Evolutionary conservation across 169 alveolate genomes (phyloP).

Genomic region (Plasmodium cynomolgi): DNA sequence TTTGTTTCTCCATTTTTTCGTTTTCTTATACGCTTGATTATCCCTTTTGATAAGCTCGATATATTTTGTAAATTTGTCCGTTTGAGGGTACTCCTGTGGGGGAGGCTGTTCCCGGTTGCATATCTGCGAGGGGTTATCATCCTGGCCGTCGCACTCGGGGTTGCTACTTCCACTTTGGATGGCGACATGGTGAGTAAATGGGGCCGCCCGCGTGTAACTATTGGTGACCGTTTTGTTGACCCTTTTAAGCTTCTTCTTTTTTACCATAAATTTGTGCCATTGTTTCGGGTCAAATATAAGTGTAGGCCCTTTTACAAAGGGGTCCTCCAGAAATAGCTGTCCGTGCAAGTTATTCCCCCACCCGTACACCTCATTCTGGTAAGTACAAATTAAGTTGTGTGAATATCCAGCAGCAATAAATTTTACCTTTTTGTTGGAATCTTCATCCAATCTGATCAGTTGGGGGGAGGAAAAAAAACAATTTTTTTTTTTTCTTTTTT

Average conservation of each 20-base stretch:
- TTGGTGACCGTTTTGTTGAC: neutral
- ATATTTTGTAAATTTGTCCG: neutral
- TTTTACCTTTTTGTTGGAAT: conserved; percentile 19
- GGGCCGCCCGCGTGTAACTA: neutral
- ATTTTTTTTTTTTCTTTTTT: neutral
- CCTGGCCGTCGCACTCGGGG: neutral
- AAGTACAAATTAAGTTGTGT: conserved; percentile 60
- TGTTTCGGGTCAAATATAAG: conserved; percentile 19
- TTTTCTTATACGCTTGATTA: neutral
- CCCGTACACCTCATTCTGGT: conserved; percentile 43
- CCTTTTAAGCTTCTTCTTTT: neutral
- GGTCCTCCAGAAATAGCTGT: neutral
- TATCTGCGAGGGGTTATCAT: neutral
- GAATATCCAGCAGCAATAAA: conserved; percentile 61
- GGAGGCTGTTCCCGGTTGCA: neutral
- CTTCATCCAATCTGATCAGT: neutral
- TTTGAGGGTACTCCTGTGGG: neutral
- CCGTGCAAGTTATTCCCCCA: conserved; percentile 67
- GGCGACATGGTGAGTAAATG: neutral
- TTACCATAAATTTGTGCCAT: conserved; percentile 7
- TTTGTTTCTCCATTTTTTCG: neutral
- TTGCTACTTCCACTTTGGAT: neutral
- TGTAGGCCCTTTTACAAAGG: conserved; percentile 33
- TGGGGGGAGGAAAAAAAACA: conserved; percentile 16
- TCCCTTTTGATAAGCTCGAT: neutral